phyloP scores from a whole-genome alignment of 2,329 filamentous ascomycete species.

The Lomentospora prolificans region DNA sequence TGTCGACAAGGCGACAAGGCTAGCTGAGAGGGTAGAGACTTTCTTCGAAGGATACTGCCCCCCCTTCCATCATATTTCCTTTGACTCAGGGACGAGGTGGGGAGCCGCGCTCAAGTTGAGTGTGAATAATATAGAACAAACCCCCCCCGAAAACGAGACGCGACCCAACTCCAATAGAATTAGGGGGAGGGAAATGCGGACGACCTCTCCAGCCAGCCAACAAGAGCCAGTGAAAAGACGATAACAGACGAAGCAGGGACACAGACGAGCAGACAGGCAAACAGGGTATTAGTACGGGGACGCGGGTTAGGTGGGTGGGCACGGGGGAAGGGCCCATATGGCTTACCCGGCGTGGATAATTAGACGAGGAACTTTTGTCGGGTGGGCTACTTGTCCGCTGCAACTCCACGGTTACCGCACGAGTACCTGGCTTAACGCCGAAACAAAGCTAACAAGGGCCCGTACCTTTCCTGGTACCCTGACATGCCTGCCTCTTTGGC shows the following conservation, averaged over 20 bases:
- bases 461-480: neutral
- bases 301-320: too few relatives aligned
- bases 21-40: too few relatives aligned
- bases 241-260: neutral
- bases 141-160: too few relatives aligned
- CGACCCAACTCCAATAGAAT: too few relatives aligned
- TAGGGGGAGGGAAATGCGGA: too few relatives aligned
- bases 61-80: too few relatives aligned
- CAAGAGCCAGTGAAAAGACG: neutral
- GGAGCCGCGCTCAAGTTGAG: too few relatives aligned
- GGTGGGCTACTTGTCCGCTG: neutral
- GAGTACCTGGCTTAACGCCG: neutral
- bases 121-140: too few relatives aligned
- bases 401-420: neutral
- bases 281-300: neutral
- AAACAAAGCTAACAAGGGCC: neutral
- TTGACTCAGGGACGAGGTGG: too few relatives aligned
- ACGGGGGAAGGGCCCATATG: slow-evolving; percentile 1
- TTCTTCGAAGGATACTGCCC: too few relatives aligned
- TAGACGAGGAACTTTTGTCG: slow-evolving; percentile 9
- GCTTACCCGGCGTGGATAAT: slow-evolving; percentile 8
- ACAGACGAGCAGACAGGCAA: neutral
- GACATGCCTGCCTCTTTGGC: neutral
- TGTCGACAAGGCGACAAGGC: too few relatives aligned
- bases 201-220: too few relatives aligned